Evolutionary conservation across 768 basidiomycete genomes (phyloP), one percentile per base, ranked within the genome.

Genomic region (Suillus subalutaceus): DNA sequence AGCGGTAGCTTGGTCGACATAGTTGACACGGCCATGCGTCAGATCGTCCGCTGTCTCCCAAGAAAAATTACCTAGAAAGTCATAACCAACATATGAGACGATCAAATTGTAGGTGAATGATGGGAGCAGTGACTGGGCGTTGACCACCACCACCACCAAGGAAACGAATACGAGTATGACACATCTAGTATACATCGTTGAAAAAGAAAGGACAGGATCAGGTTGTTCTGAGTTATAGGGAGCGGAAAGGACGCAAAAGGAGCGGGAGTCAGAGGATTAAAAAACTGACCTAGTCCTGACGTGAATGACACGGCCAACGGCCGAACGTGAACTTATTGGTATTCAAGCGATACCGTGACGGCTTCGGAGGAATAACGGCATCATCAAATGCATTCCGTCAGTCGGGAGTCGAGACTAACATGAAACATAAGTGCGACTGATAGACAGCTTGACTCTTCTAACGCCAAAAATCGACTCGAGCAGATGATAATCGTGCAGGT

Each of bases 21-120:
- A 90, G 74, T 88, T 84, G 65, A 88, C 86, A 61, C 84, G 78
- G n/a, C 88, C 88, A 67, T 88, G 85, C 0, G 88, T 90, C n/a
- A 87, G 88, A 71, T 90, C 88, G 65, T 82, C 70, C 35, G 73
- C 63, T 9, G 81, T 83, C 68, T 86, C 80, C 83, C 84, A 89
- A 2, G 70, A 74, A 79, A 83, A 90, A 7, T 65, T 66, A 23
- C 79, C 61, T 65, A 84, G 78, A 71, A 90, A 90, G 70, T 79
- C 77, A 15, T 63, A 9, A 44, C 82, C 83, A 55, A 78, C 65
- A 72, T 67, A 72, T 20, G 65, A 53, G 23, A 6, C 60, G 9
- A 48, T 50, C 9, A 67, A 53, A 44, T 12, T n/a, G 40, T 67
- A 67, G 40, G 44, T 30, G 50, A 35, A 65, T 15, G 52, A 23